Evolutionary conservation across 495 filamentous ascomycete genomes (phyloP).

Genomic region (Talaromyces proteolyticus): DNA sequence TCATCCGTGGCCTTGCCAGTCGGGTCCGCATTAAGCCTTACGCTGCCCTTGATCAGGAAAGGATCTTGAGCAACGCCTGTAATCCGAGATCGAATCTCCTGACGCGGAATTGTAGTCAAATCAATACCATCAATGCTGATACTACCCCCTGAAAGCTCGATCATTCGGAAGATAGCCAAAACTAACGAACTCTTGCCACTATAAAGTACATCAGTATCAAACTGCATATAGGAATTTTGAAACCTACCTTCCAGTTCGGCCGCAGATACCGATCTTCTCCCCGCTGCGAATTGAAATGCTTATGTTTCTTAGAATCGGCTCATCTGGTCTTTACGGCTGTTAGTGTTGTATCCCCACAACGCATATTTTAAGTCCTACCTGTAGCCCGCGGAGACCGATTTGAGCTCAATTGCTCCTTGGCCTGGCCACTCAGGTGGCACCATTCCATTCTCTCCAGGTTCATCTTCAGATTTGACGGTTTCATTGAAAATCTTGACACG

Average conservation of each 20-base stretch:
- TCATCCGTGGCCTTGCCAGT: slow-evolving; percentile 14
- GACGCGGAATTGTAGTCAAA: slow-evolving; percentile 38
- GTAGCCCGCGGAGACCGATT: slow-evolving; percentile 33
- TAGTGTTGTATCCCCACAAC: neutral
- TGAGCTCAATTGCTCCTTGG: slow-evolving; percentile 46
- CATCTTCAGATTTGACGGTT: slow-evolving; percentile 42
- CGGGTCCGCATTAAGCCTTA: slow-evolving; percentile 38
- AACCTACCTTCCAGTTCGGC: slow-evolving; percentile 38
- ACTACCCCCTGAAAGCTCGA: slow-evolving; percentile 34
- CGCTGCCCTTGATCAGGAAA: slow-evolving; percentile 42
- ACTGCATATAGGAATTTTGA: neutral
- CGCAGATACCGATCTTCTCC: slow-evolving; percentile 53
- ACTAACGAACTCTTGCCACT: slow-evolving; percentile 46
- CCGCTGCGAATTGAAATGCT: slow-evolving; percentile 45
- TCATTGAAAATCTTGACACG: slow-evolving; percentile 52
- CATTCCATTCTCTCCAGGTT: slow-evolving; percentile 28
- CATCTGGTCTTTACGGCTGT: slow-evolving; percentile 16
- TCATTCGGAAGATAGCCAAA: slow-evolving; percentile 49
- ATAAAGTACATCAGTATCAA: slow-evolving; percentile 9
- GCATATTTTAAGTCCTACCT: slow-evolving; percentile 15
- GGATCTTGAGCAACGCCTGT: slow-evolving; percentile 54
- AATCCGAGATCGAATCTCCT: slow-evolving; percentile 40
- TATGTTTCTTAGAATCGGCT: slow-evolving; percentile 43
- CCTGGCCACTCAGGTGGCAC: slow-evolving; percentile 43
- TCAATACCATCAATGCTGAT: slow-evolving; percentile 44